Evolutionary conservation across 176 grass and related monocot genomes (phyloP).

Genomic region (Avena sativa): DNA sequence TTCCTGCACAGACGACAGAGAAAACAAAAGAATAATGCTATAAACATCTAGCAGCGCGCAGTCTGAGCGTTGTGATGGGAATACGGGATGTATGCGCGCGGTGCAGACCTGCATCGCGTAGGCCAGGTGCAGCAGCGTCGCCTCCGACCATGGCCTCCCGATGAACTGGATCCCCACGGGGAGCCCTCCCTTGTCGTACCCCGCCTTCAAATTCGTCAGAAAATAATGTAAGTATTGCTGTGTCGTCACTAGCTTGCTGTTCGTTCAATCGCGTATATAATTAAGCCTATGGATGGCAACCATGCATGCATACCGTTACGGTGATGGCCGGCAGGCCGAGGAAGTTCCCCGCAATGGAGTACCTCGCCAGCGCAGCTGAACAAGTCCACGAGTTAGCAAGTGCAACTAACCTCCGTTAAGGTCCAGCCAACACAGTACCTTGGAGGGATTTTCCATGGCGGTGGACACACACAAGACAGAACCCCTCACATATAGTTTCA

Average conservation of each 20-base stretch:
- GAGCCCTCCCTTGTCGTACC: constrained; percentile 68
- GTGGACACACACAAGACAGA: too few relatives aligned
- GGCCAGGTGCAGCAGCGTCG: constrained; percentile 80
- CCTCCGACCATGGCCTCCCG: constrained; percentile 87
- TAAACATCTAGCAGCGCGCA: not conserved
- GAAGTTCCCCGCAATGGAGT: constrained; percentile 93
- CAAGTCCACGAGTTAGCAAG: too few relatives aligned
- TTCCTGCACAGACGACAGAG: constrained; percentile 30
- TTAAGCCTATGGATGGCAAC: too few relatives aligned
- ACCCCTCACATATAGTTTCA: too few relatives aligned
- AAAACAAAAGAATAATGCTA: not conserved
- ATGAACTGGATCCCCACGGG: constrained; percentile 91
- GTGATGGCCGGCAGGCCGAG: constrained; percentile 90
- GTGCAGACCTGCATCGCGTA: constrained; percentile 69
- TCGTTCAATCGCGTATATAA: too few relatives aligned
- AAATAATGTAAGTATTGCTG: not conserved
- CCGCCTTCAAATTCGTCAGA: constrained; percentile 42
- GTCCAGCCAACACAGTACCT: too few relatives aligned
- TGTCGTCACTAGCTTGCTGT: too few relatives aligned
- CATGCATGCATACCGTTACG: constrained; percentile 47
- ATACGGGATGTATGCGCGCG: not conserved
- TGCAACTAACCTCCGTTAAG: too few relatives aligned
- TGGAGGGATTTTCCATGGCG: too few relatives aligned
- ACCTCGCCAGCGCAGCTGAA: constrained; percentile 78
- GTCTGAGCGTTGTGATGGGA: not conserved